These are phyloP conservation scores for Pyrenophora graminea DNA, from an alignment of 2,329 filamentous ascomycete species.

Conservation along the genomic window DNA sequence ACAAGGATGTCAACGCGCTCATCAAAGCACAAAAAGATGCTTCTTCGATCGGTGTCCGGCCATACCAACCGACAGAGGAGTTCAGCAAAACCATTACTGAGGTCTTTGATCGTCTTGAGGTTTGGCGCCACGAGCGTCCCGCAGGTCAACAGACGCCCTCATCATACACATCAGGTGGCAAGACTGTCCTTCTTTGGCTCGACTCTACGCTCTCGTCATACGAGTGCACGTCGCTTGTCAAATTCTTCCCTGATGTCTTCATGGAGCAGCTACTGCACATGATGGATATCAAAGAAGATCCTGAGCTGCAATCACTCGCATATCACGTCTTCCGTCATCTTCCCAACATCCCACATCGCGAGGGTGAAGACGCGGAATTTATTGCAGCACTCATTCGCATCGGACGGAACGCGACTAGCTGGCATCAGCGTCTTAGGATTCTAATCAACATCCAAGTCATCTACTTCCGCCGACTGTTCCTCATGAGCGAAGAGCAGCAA, in stretches of 20 bases:
- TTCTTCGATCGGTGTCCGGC: conserved; percentile 81
- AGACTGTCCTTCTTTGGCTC: conserved; percentile 94
- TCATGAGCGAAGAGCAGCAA: conserved; percentile 75
- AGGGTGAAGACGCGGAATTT: conserved; percentile 82
- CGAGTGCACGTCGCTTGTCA: conserved; percentile 87
- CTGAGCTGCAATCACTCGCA: conserved; percentile 88
- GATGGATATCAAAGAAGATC: conserved; percentile 99
- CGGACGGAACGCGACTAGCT: conserved; percentile 79
- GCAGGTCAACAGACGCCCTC: conserved; percentile 92
- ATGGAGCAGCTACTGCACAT: conserved; percentile 95
- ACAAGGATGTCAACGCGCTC: conserved; percentile 74
- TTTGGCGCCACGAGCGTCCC: conserved; percentile 81
- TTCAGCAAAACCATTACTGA: conserved; percentile 72
- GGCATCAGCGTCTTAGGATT: conserved; percentile 93
- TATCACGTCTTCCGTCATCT: conserved; percentile 97
- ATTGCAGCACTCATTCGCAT: conserved; percentile 86
- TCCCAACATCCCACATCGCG: conserved; percentile 89
- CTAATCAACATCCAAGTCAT: conserved; percentile 99
- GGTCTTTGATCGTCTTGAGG: conserved; percentile 78
- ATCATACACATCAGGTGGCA: conserved; percentile 92
- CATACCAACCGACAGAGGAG: conserved; percentile 77
- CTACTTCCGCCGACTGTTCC: conserved; percentile 94
- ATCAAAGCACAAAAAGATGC: conserved; percentile 76
- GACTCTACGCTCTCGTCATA: conserved; percentile 88
- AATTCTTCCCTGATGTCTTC: conserved; percentile 87